Percentiles rank a stretch among this genome's conserved stretches.
Conservation (phyloP, 306 rosid genomes). For the Cicer yamashitae region DNA sequence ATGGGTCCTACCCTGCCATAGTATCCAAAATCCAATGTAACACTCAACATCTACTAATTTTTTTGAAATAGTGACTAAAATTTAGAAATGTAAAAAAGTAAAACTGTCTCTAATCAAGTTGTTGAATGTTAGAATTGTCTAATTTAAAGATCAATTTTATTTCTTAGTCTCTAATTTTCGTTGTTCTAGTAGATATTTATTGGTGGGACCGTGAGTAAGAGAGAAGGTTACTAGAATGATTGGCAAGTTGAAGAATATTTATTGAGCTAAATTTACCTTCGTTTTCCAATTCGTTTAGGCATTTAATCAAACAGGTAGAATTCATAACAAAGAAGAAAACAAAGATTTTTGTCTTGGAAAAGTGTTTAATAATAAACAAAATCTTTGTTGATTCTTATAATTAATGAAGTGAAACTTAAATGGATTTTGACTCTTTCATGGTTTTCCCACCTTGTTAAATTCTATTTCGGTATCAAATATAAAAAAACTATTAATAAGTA, state of each 20-base stretch:
- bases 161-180: too few species aligned
- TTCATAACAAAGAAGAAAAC: background rate
- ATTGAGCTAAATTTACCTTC: background rate
- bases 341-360: background rate
- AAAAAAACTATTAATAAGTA: too few species aligned
- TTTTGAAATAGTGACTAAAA: too few species aligned
- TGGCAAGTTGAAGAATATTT: conserved; percentile 32
- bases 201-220: conserved; percentile 22
- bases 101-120: too few species aligned
- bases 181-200: background rate
- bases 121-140: too few species aligned
- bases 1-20: conserved; percentile 22
- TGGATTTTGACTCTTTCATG: conserved; percentile 5
- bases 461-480: background rate
- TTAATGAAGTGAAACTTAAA: background rate
- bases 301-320: background rate
- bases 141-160: too few species aligned
- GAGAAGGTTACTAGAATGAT: conserved; percentile 31
- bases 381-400: background rate
- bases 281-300: conserved; percentile 5
- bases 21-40: background rate
- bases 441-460: background rate
- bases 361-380: background rate
- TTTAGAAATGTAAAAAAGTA: too few species aligned
- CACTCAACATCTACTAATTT: background rate